These are phyloP conservation scores for Metarhizium humberi DNA, from an alignment of 2,329 filamentous ascomycete species.

Conservation along the genomic window DNA sequence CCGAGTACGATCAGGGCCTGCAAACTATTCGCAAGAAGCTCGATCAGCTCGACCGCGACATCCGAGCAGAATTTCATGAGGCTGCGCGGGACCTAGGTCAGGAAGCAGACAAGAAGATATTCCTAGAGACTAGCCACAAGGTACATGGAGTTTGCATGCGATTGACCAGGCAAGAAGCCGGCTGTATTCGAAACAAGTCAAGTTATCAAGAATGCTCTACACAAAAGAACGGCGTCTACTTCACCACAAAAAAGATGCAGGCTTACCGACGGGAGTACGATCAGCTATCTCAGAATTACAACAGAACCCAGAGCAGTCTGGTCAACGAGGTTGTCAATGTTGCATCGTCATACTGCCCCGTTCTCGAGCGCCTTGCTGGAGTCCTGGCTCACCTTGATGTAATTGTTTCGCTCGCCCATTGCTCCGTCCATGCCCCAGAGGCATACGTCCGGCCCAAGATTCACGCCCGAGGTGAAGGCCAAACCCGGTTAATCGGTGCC, in stretches of 20 bases:
- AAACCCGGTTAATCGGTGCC: conserved; percentile 84
- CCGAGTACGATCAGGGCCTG: conserved; percentile 87
- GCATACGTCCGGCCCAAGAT: conserved; percentile 88
- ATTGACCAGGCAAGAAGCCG: conserved; percentile 81
- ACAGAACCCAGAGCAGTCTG: conserved; percentile 82
- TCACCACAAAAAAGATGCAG: conserved; percentile 78
- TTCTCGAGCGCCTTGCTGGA: conserved; percentile 79
- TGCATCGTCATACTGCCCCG: conserved; percentile 87
- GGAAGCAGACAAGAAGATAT: conserved; percentile 97
- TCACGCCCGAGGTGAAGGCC: conserved; percentile 76
- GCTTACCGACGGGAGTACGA: conserved; percentile 82
- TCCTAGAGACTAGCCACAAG: conserved; percentile 82
- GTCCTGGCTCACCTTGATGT: conserved; percentile 88
- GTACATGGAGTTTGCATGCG: conserved; percentile 96
- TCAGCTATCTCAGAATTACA: conserved; percentile 89
- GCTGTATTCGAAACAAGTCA: conserved; percentile 85
- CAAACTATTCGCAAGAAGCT: conserved; percentile 85
- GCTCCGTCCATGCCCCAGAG: conserved; percentile 83
- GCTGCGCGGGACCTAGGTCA: conserved; percentile 77
- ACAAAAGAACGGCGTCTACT: conserved; percentile 98
- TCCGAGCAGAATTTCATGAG: conserved; percentile 70
- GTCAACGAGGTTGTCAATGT: conserved; percentile 90
- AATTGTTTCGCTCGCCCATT: conserved; percentile 86
- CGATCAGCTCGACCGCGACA: conserved; percentile 72
- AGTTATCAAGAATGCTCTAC: conserved; percentile 92